Conservation (phyloP, 2,329 filamentous ascomycete species). For the Clonostachys byssicola region DNA sequence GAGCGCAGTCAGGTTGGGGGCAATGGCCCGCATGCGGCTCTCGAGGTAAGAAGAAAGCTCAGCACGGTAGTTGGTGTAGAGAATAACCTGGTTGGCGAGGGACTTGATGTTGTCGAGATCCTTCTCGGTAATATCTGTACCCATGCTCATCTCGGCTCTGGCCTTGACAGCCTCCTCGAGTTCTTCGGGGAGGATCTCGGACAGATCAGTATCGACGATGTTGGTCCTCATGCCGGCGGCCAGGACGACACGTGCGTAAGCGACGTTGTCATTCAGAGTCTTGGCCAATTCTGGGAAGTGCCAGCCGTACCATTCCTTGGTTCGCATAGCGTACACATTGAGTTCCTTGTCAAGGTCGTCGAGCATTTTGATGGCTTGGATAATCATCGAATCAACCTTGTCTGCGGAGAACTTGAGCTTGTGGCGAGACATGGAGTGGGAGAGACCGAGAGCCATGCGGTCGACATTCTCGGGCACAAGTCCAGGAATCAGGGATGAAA, state of each 20-base stretch:
- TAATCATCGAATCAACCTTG: conserved; percentile 99
- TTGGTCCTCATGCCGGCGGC: conserved; percentile 86
- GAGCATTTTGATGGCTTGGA: conserved; percentile 89
- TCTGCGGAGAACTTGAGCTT: conserved; percentile 98
- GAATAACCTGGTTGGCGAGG: conserved; percentile 88
- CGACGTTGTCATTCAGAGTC: conserved; percentile 95
- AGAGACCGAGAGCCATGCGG: conserved; percentile 93
- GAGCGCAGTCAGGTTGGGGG: conserved; percentile 89
- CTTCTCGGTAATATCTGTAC: conserved; percentile 90
- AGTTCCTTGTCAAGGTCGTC: conserved; percentile 98
- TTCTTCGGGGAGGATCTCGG: conserved; percentile 91
- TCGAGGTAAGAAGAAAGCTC: conserved; percentile 87
- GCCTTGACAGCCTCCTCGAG: conserved; percentile 89
- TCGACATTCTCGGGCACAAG: conserved; percentile 81
- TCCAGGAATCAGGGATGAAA: conserved; percentile 86
- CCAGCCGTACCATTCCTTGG: conserved; percentile 99
- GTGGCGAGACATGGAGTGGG: conserved; percentile 93
- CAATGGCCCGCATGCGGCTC: conserved; percentile 93
- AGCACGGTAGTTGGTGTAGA: conserved; percentile 84
- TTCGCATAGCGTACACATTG: conserved; percentile 97
- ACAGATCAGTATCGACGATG: conserved; percentile 71
- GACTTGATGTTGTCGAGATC: conserved; percentile 91
- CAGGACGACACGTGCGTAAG: conserved; percentile 85
- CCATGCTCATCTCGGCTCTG: conserved; percentile 96
- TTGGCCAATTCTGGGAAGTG: conserved; percentile 98